Evolutionary conservation across 805 yeast genomes (phyloP), one percentile per base, ranked within the genome.

Genomic region (Lipomyces kockii): DNA sequence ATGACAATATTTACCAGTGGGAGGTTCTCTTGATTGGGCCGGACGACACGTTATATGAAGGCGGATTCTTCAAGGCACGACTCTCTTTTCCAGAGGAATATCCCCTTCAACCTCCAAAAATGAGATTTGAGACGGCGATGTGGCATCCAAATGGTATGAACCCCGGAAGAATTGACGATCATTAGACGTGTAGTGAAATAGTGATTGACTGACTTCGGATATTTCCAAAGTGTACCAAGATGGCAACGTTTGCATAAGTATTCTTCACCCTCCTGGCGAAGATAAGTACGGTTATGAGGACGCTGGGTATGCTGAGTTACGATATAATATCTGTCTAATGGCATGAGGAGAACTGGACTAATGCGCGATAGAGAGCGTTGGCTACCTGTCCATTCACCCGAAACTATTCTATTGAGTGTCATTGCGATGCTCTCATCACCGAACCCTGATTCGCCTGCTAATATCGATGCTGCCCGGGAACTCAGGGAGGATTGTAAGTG

Each of bases 361-460:
- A 53, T 56, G 34, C 32, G 14, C 29, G 22, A 3, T 8, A 67
- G 90, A 74, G 97, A 91, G 77, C 82, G 97, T 71, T 91, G 97
- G 97, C 87, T 92, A 1, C 97, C 97, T 0, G 91, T 91, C 11
- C 97, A 91, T 75, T 89, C 94, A 74, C 89, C 91, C 17, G 97
- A 91, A 78, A 91, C 91, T 80, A 91, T 91, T 64, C 79, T 91
- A 69, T 78, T 91, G 67, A 89, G 94, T 78, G 96, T 91, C 39
- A 85, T 90, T 80, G 88, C 94, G 67, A 90, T 91, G 96, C 80
- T 91, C 68, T 92, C 95, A 32, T 95, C 87, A 14, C 97, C 97
- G 34, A 91, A 91, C 76, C 94, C 95, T n/a, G 89, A 88, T 69
- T 91, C 97, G 0, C 97, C 97, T 3, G 97, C 97, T 0, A 97